Conservation (phyloP, 371 early-diverging fungal species). For the Rhizomucor miehei region DNA sequence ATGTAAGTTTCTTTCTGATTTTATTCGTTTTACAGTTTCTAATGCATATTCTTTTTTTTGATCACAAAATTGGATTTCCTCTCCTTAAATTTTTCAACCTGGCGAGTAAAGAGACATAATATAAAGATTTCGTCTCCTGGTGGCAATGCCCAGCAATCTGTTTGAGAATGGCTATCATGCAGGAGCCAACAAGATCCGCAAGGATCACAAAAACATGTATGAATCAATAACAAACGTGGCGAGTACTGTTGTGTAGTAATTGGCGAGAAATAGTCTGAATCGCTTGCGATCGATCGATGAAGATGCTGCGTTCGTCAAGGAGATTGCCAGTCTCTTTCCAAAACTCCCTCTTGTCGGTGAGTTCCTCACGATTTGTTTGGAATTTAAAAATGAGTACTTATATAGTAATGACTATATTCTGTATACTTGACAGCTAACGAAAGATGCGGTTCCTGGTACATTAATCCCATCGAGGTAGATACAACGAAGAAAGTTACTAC, state of each 20-base stretch:
- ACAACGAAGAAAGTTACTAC: too few species aligned
- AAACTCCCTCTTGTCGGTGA: slow-evolving; percentile 63
- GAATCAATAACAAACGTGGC: background rate
- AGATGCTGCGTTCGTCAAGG: slow-evolving; percentile 70
- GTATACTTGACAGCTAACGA: slow-evolving; percentile 77
- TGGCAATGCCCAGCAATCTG: background rate
- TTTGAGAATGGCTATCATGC: slow-evolving; percentile 14
- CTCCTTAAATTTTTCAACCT: too few species aligned
- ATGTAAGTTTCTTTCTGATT: too few species aligned
- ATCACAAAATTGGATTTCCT: too few species aligned
- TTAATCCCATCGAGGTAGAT: slow-evolving; percentile 58
- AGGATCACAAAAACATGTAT: slow-evolving; percentile 46
- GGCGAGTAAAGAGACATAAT: too few species aligned
- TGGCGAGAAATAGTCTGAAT: slow-evolving; percentile 54
- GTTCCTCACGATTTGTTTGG: background rate
- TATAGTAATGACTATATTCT: background rate
- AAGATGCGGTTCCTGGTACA: slow-evolving; percentile 84
- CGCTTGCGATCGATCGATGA: slow-evolving; percentile 75
- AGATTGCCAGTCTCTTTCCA: slow-evolving; percentile 55
- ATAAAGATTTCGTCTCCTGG: too few species aligned
- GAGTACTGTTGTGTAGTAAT: background rate
- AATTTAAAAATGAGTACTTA: background rate
- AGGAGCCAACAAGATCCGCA: slow-evolving; percentile 32
- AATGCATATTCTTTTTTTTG: too few species aligned
- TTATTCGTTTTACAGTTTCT: too few species aligned